Evolutionary conservation across 2,329 filamentous ascomycete species (phyloP), one percentile per base, ranked within the genome.

Genomic region (Daldinia sp.): DNA sequence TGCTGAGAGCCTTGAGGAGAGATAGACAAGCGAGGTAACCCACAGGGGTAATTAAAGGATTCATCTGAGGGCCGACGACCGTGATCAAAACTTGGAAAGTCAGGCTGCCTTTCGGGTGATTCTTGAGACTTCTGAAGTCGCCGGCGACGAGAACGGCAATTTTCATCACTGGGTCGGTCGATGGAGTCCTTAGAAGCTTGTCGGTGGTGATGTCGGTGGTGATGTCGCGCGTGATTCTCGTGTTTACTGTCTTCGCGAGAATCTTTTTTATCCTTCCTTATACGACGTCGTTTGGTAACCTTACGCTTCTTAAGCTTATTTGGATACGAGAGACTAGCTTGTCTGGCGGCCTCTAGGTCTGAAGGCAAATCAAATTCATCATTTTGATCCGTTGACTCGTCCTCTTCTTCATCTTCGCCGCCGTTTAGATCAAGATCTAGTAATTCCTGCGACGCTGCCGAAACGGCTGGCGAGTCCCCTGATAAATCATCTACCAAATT

Each of bases 401-500:
- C 70, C 23, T 74, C 70, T 21, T 74, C 69, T 27, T 72, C 74
- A 27, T 68, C 72, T n/a, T 74, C 72, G 54, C 77, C 78, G 5
- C 37, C 52, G 48, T 69, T 68, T 10, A 72, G 61, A 55, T 73
- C 70, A 56, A 75, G 65, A 35, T 80, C 77, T 30, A 82, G 76
- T 49, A 87, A 76, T 69, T 85, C 82, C 30, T 78, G 77, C 51
- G 82, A 81, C 2, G 81, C 83, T n/a, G 84, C 84, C 1, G 77
- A 79, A 1, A 84, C 85, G 0, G 85, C 85, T 1, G 85, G 82
- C 29, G 84, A 86, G 4, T 82, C 81, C 45, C 77, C 78, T 0
- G 80, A 76, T 48, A 84, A 70, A 51, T 80, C 74, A 37, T 81
- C 75, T 10, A 50, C 57, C 8, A 65, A 70, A 50, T 80, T 74